A percentile compares a stretch with the other conserved stretches of the same genome.
Evolutionary conservation across 768 basidiomycete species (phyloP).

Genomic region (Clathrus columnatus): DNA sequence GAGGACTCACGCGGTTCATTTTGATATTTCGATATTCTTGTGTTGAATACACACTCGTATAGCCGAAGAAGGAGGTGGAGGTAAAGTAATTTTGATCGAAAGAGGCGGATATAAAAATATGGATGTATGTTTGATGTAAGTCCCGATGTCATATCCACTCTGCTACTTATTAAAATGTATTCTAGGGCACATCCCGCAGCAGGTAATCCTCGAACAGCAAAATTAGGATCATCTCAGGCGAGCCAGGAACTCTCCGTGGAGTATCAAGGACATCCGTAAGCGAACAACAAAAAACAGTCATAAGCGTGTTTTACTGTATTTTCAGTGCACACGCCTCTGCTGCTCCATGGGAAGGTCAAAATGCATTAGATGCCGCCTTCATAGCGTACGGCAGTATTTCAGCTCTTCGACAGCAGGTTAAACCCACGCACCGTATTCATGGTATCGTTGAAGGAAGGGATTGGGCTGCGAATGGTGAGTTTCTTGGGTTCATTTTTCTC

Average conservation of each 20-base stretch:
- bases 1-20: not conserved
- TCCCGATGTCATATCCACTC: not conserved
- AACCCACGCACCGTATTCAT: conserved; percentile 25
- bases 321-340: conserved; percentile 16
- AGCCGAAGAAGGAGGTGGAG: conserved; percentile 28
- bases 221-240: conserved; percentile 15
- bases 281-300: not conserved
- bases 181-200: conserved; percentile 16
- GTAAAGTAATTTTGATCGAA: conserved; percentile 22
- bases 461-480: conserved; percentile 19
- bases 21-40: not conserved
- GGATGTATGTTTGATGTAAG: conserved; percentile 56
- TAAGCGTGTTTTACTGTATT: conserved; percentile 19
- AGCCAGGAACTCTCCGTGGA: conserved; percentile 15
- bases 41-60: not conserved
- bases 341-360: conserved; percentile 21
- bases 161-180: conserved; percentile 8
- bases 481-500: not conserved
- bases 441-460: conserved; percentile 22
- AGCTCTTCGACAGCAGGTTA: conserved; percentile 27
- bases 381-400: conserved; percentile 26
- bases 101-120: conserved; percentile 24
- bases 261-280: conserved; percentile 18
- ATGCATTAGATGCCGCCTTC: conserved; percentile 28
- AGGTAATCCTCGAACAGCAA: conserved; percentile 14